Percentiles rank a stretch among this genome's conserved stretches.
These are phyloP conservation scores for Senna tora DNA, from an alignment of 306 rosid genomes.

Conservation along the genomic window DNA sequence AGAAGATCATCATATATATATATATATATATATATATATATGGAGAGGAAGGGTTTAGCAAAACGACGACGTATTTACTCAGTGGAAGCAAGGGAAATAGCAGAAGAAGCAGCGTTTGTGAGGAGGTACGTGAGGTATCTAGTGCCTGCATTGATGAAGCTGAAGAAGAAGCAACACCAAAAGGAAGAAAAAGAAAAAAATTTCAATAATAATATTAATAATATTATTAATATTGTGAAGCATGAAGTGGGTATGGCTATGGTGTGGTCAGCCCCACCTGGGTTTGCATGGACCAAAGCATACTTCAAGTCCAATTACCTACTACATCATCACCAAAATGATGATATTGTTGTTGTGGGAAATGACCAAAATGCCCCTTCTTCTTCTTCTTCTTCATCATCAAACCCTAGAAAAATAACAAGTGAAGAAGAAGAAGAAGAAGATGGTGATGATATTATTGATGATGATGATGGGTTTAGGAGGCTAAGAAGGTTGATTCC, in stretches of 20 bases:
- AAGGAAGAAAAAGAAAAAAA: too few relatives aligned
- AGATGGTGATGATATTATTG: conserved; percentile 38
- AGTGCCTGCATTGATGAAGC: conserved; percentile 55
- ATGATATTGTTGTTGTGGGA: neutral
- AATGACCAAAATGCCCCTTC: conserved; percentile 1
- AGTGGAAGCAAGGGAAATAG: conserved; percentile 48
- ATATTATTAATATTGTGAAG: conserved; percentile 43
- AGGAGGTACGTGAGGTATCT: conserved; percentile 58
- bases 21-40: too few relatives aligned
- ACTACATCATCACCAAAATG: too few relatives aligned
- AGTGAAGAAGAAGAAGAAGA: conserved; percentile 6
- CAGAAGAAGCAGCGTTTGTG: conserved; percentile 43
- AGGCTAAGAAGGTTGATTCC: conserved; percentile 60
- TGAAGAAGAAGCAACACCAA: conserved; percentile 20
- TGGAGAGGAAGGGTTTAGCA: conserved; percentile 36
- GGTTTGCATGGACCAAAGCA: conserved; percentile 72
- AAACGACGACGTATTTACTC: conserved; percentile 57
- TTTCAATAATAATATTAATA: neutral
- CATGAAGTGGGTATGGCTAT: conserved; percentile 76
- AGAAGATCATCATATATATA: too few relatives aligned
- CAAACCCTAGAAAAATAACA: conserved; percentile 38
- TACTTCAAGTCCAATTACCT: conserved; percentile 40
- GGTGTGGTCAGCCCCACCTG: conserved; percentile 55
- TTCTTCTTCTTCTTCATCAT: conserved; percentile 8
- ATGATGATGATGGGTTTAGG: conserved; percentile 34